Percentiles rank a stretch among this genome's conserved stretches.
phyloP scores from a whole-genome alignment of 352 stramenopile genomes.

The Globisporangium iwayamae region DNA sequence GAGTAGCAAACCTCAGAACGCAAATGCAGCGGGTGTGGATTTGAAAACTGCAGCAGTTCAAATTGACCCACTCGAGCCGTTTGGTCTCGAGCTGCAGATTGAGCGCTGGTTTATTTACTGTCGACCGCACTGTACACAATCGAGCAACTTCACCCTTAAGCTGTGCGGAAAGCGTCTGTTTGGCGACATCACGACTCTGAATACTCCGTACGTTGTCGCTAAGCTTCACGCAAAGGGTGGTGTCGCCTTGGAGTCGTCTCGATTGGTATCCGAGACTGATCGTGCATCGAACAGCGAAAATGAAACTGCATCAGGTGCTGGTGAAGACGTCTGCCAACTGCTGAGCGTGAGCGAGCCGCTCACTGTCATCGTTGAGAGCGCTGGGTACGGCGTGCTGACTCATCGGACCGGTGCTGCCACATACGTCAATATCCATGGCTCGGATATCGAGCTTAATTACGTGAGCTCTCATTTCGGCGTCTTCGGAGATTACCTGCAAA shows the following conservation, averaged over 20 bases:
- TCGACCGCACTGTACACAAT: constrained; percentile 36
- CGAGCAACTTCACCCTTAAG: constrained; percentile 37
- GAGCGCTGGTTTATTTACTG: constrained; percentile 61
- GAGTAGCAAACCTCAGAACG: neutral
- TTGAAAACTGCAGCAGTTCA: neutral
- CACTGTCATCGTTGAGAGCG: constrained; percentile 40
- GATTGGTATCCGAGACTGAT: constrained; percentile 17
- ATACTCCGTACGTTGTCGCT: constrained; percentile 26
- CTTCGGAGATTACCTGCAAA: constrained; percentile 47
- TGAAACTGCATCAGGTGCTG: neutral
- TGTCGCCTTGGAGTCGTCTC: constrained; percentile 38
- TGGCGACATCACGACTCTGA: constrained; percentile 40
- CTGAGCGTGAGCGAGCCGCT: constrained; percentile 28
- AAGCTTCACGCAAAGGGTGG: constrained; percentile 36
- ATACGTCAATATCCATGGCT: constrained; percentile 41
- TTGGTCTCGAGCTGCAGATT: constrained; percentile 40
- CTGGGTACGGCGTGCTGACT: constrained; percentile 33
- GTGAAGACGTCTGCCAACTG: constrained; percentile 44
- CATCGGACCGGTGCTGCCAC: constrained; percentile 41
- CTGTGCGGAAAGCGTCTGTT: constrained; percentile 33
- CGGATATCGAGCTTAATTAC: constrained; percentile 56
- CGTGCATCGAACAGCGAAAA: neutral
- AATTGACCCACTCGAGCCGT: constrained; percentile 12
- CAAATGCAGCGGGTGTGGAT: neutral
- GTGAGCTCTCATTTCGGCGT: constrained; percentile 42